Evolutionary conservation across 176 grass and related monocot genomes (phyloP), one percentile per base, ranked within the genome.

Genomic region (Raddia distichophylla): DNA sequence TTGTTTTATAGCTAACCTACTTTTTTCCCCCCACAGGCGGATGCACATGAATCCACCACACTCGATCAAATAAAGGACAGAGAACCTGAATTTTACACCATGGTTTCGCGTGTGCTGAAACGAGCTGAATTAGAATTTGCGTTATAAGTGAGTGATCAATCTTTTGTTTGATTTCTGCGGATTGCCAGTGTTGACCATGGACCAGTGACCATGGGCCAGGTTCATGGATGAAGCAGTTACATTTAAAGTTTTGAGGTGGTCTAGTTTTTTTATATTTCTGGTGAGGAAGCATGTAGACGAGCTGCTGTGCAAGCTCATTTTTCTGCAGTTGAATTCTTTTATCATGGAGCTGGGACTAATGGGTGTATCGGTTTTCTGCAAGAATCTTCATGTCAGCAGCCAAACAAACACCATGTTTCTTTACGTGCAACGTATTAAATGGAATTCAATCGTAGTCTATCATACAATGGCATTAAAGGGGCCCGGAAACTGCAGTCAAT

Each of bases 41-140:
- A 95, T 18, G 76, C 67, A 12, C 96, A 98, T 87, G 93, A 95
- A 92, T 93, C 93, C 60, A 90, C 76, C 15, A 91, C 87, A 47
- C 64, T 95, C 1, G 89, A 93, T 47, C 78, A 4, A 15, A 78
- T 98, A 67, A 91, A 90, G 81, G 79, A 82, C 27, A 76, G 90
- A 42, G 93, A 98, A 80, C 89, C 93, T 72, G 89, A 93, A 60
- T 95, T 93, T 80, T 86, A 93, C 73, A 72, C 76, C 63, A 83
- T 86, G 93, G 96, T 95, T 75, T 90, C 77, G 2, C 55, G 14
- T 50, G 79, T 86, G 8, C 49, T 98, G 82, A 90, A 89, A 73
- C 84, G 79, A 74, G 90, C 96, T 11, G 86, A 95, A 59, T 44
- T 55, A 2, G 93, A 99, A 37, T 95, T 93, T 85, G 79, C 82